Conservation (phyloP, 805 yeast species). For the Scheffersomyces coipomensis region DNA sequence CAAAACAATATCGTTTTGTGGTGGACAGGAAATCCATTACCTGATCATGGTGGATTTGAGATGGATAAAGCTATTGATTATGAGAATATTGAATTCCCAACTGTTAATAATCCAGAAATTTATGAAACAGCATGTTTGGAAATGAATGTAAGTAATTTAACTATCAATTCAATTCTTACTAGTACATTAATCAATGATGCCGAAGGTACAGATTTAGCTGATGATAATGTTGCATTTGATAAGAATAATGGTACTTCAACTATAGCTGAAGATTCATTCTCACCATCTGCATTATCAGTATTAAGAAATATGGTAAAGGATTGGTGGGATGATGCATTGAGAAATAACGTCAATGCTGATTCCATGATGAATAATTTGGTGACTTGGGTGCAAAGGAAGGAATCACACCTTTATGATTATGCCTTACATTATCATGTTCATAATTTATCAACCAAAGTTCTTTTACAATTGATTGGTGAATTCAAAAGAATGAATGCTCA, state of each 20-base stretch:
- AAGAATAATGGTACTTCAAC: constrained; percentile 42
- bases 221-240: constrained; percentile 33
- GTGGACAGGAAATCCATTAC: constrained; percentile 85
- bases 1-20: constrained; percentile 73
- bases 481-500: constrained; percentile 76
- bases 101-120: constrained; percentile 72
- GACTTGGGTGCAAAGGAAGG: constrained; percentile 80
- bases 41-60: constrained; percentile 84
- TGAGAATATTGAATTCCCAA: constrained; percentile 63
- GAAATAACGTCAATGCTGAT: constrained; percentile 70
- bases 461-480: constrained; percentile 77
- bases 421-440: constrained; percentile 83
- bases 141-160: constrained; percentile 71
- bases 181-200: constrained; percentile 83
- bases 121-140: constrained; percentile 80
- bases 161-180: constrained; percentile 82
- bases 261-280: constrained; percentile 81
- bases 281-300: constrained; percentile 67
- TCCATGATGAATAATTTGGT: constrained; percentile 77
- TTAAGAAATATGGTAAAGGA: constrained; percentile 73
- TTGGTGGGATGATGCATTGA: constrained; percentile 92
- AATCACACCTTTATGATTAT: constrained; percentile 73
- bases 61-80: constrained; percentile 58
- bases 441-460: constrained; percentile 77
- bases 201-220: constrained; percentile 78